These are phyloP conservation scores for Neopestalotiopsis sp. DNA, from an alignment of 2,329 filamentous ascomycete species.

Conservation along the genomic window DNA sequence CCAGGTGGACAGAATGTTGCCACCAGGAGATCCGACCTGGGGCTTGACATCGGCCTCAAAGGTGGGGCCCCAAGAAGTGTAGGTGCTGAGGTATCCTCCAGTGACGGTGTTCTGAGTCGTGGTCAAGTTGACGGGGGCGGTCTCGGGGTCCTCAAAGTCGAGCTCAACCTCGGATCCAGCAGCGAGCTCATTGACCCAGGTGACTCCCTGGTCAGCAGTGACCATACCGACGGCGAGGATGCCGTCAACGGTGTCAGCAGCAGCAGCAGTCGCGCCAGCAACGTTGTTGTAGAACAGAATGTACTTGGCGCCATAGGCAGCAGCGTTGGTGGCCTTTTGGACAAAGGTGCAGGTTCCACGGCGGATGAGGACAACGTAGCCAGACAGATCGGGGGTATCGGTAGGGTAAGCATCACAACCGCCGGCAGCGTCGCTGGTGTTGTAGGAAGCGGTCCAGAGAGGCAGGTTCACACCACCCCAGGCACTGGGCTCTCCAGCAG, in stretches of 20 bases:
- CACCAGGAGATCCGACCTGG: slow-evolving; percentile 60
- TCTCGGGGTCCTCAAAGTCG: slow-evolving; percentile 46
- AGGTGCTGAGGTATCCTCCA: slow-evolving; percentile 57
- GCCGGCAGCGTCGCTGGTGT: slow-evolving; percentile 52
- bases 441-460: slow-evolving; percentile 53
- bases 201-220: slow-evolving; percentile 43
- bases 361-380: slow-evolving; percentile 63
- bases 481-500: slow-evolving; percentile 42
- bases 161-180: slow-evolving; percentile 49
- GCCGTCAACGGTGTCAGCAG: slow-evolving; percentile 35
- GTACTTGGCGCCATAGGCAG: slow-evolving; percentile 61
- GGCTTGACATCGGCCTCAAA: slow-evolving; percentile 64
- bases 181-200: slow-evolving; percentile 49
- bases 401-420: slow-evolving; percentile 58
- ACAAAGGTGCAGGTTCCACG: slow-evolving; percentile 62
- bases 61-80: slow-evolving; percentile 65
- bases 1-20: slow-evolving; percentile 63
- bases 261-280: slow-evolving; percentile 37
- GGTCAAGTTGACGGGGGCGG: slow-evolving; percentile 32
- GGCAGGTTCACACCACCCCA: slow-evolving; percentile 54
- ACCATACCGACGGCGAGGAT: slow-evolving; percentile 45
- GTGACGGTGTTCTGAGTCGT: slow-evolving; percentile 43
- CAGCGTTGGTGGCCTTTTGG: slow-evolving; percentile 58
- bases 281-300: slow-evolving; percentile 66
- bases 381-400: slow-evolving; percentile 60